Evolutionary conservation across 2,329 filamentous ascomycete genomes (phyloP).

Genomic region (Neoscytalidium dimidiatum): DNA sequence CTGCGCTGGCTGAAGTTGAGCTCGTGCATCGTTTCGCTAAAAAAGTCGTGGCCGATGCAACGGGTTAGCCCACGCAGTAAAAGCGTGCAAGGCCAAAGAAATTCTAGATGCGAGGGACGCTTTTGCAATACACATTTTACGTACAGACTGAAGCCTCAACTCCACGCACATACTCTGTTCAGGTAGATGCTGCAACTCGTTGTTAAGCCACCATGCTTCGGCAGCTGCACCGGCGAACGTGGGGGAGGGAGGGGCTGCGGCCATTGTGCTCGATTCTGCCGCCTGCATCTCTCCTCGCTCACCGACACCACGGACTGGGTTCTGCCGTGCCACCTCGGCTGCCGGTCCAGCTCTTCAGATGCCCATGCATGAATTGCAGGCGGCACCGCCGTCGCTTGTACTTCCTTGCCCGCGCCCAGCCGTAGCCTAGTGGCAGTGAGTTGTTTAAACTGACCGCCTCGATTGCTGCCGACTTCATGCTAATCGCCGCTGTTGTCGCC

Average conservation of each 20-base stretch:
- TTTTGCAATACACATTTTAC: too few species aligned
- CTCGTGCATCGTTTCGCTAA: too few species aligned
- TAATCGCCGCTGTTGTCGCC: not conserved
- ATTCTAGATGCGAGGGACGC: too few species aligned
- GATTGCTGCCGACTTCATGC: not conserved
- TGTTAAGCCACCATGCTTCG: too few species aligned
- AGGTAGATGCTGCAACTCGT: too few species aligned
- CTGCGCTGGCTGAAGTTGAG: too few species aligned
- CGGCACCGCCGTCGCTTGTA: not conserved
- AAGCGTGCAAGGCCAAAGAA: too few species aligned
- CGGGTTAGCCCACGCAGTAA: too few species aligned
- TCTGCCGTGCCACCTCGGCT: constrained; percentile 1
- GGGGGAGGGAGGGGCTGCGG: not conserved
- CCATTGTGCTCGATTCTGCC: not conserved
- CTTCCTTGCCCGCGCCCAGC: not conserved
- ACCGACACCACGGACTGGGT: constrained; percentile 9
- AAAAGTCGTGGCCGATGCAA: not conserved
- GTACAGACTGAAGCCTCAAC: too few species aligned
- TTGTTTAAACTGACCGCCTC: not conserved
- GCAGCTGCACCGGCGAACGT: not conserved
- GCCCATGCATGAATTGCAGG: not conserved
- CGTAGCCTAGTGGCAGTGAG: not conserved
- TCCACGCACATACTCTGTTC: too few species aligned
- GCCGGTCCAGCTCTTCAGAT: too few species aligned
- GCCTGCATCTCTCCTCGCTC: not conserved